Conservation (phyloP, 495 filamentous ascomycete species). For the Astrocystis sublimbata region DNA sequence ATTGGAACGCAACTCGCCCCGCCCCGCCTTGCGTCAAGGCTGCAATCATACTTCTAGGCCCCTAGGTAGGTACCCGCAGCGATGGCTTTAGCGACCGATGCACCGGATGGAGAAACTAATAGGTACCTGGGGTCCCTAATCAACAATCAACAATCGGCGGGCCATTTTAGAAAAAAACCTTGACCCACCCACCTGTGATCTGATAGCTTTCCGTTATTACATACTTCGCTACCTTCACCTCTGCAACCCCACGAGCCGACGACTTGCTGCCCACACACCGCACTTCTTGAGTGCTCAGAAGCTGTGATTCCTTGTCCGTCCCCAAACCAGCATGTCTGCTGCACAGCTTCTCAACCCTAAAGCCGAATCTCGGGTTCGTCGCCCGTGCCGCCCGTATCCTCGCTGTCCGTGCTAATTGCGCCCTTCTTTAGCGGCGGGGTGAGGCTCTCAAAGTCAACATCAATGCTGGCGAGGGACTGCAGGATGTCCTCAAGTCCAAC, state of each 20-base stretch:
- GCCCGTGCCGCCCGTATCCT: slow-evolving; percentile 28
- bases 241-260: background rate
- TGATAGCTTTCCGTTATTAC: slow-evolving; percentile 15
- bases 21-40: background rate
- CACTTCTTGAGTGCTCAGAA: background rate
- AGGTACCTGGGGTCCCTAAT: too few species aligned
- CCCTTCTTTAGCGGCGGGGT: slow-evolving; percentile 72
- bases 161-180: slow-evolving; percentile 29
- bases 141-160: slow-evolving; percentile 7
- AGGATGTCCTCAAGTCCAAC: slow-evolving; percentile 96
- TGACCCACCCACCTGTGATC: slow-evolving; percentile 9
- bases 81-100: slow-evolving; percentile 8
- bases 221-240: too few species aligned
- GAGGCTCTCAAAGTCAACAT: slow-evolving; percentile 97
- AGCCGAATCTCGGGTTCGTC: slow-evolving; percentile 87
- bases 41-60: background rate
- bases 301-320: background rate
- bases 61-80: background rate
- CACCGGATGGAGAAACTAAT: too few species aligned
- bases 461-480: slow-evolving; percentile 88
- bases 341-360: slow-evolving; percentile 97
- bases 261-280: background rate
- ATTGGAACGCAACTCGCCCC: background rate
- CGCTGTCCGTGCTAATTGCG: slow-evolving; percentile 24
- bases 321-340: slow-evolving; percentile 74